Evolutionary conservation across 208 protist species (phyloP).

Genomic region (Crithidia expoeki): DNA sequence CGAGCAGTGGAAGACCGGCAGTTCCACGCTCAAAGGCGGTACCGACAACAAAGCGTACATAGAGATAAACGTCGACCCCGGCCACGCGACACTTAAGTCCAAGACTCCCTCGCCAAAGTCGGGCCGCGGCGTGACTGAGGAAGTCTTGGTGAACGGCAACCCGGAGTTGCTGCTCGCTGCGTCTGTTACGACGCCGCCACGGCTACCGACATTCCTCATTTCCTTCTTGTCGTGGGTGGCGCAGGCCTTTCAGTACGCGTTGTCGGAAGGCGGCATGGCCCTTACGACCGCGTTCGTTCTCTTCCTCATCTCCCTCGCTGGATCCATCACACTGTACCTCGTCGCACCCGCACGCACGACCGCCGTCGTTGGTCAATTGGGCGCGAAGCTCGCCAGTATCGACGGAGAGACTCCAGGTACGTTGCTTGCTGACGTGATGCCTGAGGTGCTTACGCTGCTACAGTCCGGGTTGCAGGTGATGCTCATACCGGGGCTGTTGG

Average conservation of each 20-base stretch:
- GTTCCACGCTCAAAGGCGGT: neutral
- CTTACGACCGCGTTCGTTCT: slow-evolving; percentile 22
- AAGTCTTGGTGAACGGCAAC: neutral
- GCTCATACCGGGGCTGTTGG: neutral
- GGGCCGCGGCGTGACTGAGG: neutral
- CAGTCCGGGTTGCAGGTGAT: slow-evolving; percentile 13
- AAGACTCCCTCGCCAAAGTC: neutral
- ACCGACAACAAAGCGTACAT: neutral
- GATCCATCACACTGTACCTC: slow-evolving; percentile 15
- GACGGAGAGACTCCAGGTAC: neutral
- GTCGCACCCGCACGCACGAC: slow-evolving; percentile 16
- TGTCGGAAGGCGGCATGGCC: slow-evolving; percentile 32
- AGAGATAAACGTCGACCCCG: neutral
- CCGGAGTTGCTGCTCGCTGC: neutral
- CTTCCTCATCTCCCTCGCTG: slow-evolving; percentile 13
- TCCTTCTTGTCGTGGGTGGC: slow-evolving; percentile 1
- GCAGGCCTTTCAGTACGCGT: slow-evolving; percentile 20
- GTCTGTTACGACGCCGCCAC: neutral
- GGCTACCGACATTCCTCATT: neutral
- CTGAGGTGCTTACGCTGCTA: slow-evolving; percentile 12
- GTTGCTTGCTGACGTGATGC: neutral
- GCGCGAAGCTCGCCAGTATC: neutral
- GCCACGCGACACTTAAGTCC: neutral
- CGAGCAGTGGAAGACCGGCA: neutral
- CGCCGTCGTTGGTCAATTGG: neutral